Evolutionary conservation across 768 basidiomycete genomes (phyloP), one percentile per base, ranked within the genome.

Genomic region (Psilocybe sp.): DNA sequence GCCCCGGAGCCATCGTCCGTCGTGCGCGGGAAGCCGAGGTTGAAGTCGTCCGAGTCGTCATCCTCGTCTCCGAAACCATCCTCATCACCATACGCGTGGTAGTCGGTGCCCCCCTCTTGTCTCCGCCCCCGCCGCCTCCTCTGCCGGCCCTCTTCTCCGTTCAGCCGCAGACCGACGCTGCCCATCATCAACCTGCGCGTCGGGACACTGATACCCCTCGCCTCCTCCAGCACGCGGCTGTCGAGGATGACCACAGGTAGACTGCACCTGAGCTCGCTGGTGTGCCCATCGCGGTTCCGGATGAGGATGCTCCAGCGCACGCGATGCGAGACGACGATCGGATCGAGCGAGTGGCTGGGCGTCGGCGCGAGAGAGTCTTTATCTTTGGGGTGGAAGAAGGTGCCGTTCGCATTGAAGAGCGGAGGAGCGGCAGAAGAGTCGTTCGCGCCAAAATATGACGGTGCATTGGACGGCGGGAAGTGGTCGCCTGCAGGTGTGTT

Each of bases 221-320:
- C 87, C 63, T 97, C 94, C 12, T 84, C 76, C 13, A 89, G 74
- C 1, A 96, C 70, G 11, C 80, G 74, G 51, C 78, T 64, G 56
- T 94, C 86, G 18, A 98, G 84, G 42, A 98, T 77, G 61, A 90
- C 82, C 32, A 98, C 68, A 0, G 96, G 96, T 5, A 98, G 76
- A 1, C 93, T 93, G 66, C 96, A 98, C 13, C 94, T 84, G n/a
- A 98, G 76, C 66, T 98, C 93, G 8, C 92, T 95, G 2, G 84
- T 86, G 63, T 98, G 96, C 0, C 94, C 94, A 62, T 98, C 96
- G 6, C 77, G 75, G 63, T 98, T 98, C 54, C 76, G 76, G 61
- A 95, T 87, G 46, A 84, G 72, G 53, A 92, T 87, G 13, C 65
- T 79, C 89, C 89, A 91, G 35, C 86, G 79, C 58, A 98, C 78